Conservation (phyloP, 768 basidiomycete genomes). For the Auricularia auricula-judae region DNA sequence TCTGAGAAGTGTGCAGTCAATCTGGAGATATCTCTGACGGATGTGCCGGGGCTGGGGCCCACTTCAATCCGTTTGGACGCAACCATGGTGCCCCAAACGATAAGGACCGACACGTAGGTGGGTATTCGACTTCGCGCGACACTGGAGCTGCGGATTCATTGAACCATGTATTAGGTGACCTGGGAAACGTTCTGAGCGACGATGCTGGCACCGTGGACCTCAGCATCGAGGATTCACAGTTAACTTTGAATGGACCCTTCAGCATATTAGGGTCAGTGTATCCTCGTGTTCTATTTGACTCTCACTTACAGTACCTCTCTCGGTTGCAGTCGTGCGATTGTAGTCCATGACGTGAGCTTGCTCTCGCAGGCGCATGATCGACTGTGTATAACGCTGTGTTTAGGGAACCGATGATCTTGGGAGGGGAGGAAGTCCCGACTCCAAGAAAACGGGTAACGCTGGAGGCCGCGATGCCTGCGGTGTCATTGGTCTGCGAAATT, state of each 20-base stretch:
- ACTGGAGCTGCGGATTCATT: neutral
- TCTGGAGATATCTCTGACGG: constrained; percentile 57
- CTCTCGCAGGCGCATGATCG: constrained; percentile 3
- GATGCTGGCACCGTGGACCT: constrained; percentile 44
- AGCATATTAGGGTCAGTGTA: constrained; percentile 57
- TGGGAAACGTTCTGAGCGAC: constrained; percentile 65
- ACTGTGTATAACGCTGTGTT: neutral
- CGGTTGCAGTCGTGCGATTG: constrained; percentile 47
- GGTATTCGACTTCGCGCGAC: neutral
- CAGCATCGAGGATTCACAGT: constrained; percentile 43
- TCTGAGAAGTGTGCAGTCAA: constrained; percentile 16
- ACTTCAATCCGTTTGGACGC: constrained; percentile 63
- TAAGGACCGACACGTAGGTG: constrained; percentile 51
- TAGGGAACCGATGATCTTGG: constrained; percentile 72
- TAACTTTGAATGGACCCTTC: constrained; percentile 56
- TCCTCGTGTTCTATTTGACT: constrained; percentile 2
- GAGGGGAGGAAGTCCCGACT: constrained; percentile 53
- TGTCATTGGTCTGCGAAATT: constrained; percentile 43
- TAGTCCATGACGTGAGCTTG: constrained; percentile 53
- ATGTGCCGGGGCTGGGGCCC: constrained; percentile 57
- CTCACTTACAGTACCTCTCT: constrained; percentile 1
- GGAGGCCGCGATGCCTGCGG: constrained; percentile 72
- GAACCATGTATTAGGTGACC: constrained; percentile 21
- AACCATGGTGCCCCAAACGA: constrained; percentile 56
- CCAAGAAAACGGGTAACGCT: constrained; percentile 69